Evolutionary conservation across 495 filamentous ascomycete species (phyloP).

Genomic region (Alectoria sarmentosa): DNA sequence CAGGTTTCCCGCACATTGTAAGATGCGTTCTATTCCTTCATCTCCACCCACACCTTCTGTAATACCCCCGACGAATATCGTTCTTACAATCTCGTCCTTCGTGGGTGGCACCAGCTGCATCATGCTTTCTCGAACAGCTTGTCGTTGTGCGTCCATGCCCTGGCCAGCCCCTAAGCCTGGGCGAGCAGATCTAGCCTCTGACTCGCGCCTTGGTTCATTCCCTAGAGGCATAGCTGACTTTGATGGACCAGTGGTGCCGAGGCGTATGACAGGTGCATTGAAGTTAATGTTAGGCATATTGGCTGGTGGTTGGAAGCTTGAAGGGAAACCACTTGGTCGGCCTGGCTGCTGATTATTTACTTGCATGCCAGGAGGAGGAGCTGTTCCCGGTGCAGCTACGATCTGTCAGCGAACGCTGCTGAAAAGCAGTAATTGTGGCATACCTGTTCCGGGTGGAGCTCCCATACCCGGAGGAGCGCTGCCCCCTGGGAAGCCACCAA

Average conservation of each 20-base stretch:
- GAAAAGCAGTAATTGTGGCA: slow-evolving; percentile 28
- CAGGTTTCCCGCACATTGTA: slow-evolving; percentile 69
- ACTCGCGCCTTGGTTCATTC: slow-evolving; percentile 37
- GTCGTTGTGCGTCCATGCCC: slow-evolving; percentile 58
- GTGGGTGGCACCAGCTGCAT: slow-evolving; percentile 78
- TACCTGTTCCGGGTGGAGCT: slow-evolving; percentile 83
- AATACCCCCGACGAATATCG: slow-evolving; percentile 83
- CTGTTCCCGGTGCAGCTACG: slow-evolving; percentile 71
- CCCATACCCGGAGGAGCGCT: slow-evolving; percentile 55
- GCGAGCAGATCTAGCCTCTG: slow-evolving; percentile 48
- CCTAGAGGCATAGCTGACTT: slow-evolving; percentile 54
- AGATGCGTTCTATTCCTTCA: slow-evolving; percentile 73
- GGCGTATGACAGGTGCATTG: slow-evolving; percentile 90
- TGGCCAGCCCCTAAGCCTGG: slow-evolving; percentile 60
- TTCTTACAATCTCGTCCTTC: slow-evolving; percentile 81
- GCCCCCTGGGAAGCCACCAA: slow-evolving; percentile 60
- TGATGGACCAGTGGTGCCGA: slow-evolving; percentile 63
- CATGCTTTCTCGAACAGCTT: slow-evolving; percentile 65
- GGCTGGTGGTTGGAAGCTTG: slow-evolving; percentile 81
- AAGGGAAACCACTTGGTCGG: slow-evolving; percentile 70
- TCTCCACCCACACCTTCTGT: slow-evolving; percentile 71
- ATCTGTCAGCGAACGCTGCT: slow-evolving; percentile 37
- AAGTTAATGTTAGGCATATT: slow-evolving; percentile 99
- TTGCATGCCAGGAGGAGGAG: slow-evolving; percentile 72
- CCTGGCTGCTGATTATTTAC: slow-evolving; percentile 57